Evolutionary conservation across 179 eudicot genomes (phyloP).

Genomic region (Silene coronaria): DNA sequence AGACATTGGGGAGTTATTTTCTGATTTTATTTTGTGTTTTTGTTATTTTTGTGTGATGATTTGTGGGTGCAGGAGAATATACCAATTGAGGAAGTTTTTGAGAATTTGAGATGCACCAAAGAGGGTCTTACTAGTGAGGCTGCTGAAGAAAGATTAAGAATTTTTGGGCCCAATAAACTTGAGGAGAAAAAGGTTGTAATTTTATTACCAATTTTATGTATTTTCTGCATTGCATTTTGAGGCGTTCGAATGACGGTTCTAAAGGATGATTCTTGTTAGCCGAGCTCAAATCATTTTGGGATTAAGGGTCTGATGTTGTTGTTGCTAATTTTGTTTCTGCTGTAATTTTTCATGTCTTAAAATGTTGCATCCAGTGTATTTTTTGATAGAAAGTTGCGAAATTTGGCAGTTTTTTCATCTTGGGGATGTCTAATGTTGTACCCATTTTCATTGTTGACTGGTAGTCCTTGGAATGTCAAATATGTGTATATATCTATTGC

Average conservation of each 20-base stretch:
- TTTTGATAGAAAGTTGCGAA: conserved; percentile 7
- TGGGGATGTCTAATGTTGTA: conserved; percentile 6
- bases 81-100: conserved; percentile 90
- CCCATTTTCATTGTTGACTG: neutral
- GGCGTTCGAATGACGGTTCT: no score
- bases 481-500: neutral
- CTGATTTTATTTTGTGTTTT: conserved; percentile 12
- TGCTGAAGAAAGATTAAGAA: conserved; percentile 71
- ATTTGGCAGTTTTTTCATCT: neutral
- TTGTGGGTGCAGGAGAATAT: conserved; percentile 66
- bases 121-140: conserved; percentile 69
- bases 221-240: neutral
- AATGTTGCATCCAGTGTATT: neutral
- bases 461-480: conserved; percentile 6
- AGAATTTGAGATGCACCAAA: conserved; percentile 85
- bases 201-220: neutral
- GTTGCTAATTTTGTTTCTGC: no score
- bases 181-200: conserved; percentile 77
- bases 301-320: neutral
- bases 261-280: no score
- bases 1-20: conserved; percentile 3
- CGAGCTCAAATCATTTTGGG: no score
- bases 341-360: neutral
- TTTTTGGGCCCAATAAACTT: conserved; percentile 90
- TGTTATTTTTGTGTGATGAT: no score